Evolutionary conservation across 306 rosid species (phyloP).

Genomic region (Prunus salicina): DNA sequence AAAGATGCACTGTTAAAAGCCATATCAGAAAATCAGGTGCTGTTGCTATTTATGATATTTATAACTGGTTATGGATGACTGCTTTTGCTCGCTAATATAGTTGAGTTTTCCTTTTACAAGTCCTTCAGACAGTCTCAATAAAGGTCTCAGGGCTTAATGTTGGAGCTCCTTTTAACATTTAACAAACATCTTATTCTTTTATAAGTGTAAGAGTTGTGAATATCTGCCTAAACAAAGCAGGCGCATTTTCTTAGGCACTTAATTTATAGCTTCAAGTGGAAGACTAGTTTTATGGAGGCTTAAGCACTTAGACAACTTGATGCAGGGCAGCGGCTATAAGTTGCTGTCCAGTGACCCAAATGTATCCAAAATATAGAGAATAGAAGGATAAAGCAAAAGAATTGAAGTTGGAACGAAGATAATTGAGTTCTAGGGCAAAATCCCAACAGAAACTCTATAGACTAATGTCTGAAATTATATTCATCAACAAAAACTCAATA

Average conservation of each 20-base stretch:
- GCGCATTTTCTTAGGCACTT: background rate
- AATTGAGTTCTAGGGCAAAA: too few relatives aligned
- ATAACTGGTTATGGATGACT: background rate
- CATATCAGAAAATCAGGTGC: conserved; percentile 45
- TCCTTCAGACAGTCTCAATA: background rate
- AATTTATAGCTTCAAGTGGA: too few relatives aligned
- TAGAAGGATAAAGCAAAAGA: too few relatives aligned
- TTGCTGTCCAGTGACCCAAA: too few relatives aligned
- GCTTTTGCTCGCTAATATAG: background rate
- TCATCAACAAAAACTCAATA: too few relatives aligned
- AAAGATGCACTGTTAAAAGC: conserved; percentile 37
- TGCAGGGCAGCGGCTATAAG: too few relatives aligned
- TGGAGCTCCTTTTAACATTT: background rate
- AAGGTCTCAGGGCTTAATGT: background rate
- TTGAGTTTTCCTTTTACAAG: background rate
- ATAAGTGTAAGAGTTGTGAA: background rate
- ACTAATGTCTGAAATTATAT: too few relatives aligned
- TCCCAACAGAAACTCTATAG: too few relatives aligned
- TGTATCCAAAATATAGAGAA: too few relatives aligned
- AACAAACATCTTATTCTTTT: background rate
- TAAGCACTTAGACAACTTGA: too few relatives aligned
- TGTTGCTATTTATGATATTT: background rate
- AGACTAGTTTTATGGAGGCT: too few relatives aligned
- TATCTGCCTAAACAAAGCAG: background rate
- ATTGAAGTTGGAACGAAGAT: too few relatives aligned